phyloP scores from a whole-genome alignment of 371 early-diverging fungal species.

The Fennellomyces sp. region DNA sequence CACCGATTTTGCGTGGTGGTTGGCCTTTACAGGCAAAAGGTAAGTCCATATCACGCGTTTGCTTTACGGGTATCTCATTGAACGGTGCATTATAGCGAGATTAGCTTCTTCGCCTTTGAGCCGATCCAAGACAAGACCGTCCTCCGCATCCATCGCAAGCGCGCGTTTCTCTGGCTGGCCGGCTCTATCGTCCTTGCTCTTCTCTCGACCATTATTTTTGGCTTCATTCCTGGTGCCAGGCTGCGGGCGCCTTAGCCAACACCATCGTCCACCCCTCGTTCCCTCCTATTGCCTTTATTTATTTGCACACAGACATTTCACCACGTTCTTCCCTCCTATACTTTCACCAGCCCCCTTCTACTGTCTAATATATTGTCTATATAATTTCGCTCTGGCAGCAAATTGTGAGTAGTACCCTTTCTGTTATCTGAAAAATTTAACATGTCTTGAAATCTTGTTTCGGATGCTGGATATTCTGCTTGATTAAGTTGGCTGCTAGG shows the following conservation, averaged over 20 bases:
- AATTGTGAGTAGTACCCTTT: no score
- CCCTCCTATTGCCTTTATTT: no score
- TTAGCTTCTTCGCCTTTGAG: slow-evolving; percentile 34
- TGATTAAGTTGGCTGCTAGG: no score
- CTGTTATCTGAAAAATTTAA: no score
- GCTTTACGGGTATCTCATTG: background rate
- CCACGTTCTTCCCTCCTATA: no score
- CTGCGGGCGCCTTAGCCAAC: slow-evolving; percentile 19
- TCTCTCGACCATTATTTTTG: slow-evolving; percentile 42
- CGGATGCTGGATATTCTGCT: no score
- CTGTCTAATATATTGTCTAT: no score
- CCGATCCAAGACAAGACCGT: slow-evolving; percentile 46
- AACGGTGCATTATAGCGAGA: slow-evolving; percentile 35
- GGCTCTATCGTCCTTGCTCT: slow-evolving; percentile 28
- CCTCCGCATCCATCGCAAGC: slow-evolving; percentile 34
- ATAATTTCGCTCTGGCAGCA: no score
- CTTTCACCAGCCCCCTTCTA: no score
- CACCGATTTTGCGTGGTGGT: slow-evolving; percentile 51
- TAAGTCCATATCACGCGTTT: slow-evolving; percentile 14
- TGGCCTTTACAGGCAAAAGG: slow-evolving; percentile 41
- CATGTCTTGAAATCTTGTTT: no score
- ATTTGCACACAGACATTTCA: no score
- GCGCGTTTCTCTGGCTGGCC: slow-evolving; percentile 36
- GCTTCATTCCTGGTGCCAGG: slow-evolving; percentile 42
- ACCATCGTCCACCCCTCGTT: background rate